phyloP scores from a whole-genome alignment of 805 yeast species.

The Phaffomyces opuntiae region DNA sequence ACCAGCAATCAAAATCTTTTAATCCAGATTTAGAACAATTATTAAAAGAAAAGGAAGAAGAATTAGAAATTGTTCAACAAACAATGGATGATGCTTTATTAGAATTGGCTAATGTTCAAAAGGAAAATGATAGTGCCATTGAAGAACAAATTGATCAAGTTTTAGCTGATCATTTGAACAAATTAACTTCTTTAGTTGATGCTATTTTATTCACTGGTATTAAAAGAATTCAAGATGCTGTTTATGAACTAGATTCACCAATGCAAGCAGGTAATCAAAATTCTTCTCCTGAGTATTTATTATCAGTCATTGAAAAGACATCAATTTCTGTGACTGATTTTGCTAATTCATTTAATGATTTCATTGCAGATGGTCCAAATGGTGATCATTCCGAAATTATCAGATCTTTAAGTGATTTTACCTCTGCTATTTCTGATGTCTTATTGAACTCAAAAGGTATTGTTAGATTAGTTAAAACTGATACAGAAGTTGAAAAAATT shows the following conservation, averaged over 20 bases:
- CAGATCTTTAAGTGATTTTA: constrained; percentile 53
- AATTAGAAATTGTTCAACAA: constrained; percentile 71
- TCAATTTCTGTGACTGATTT: constrained; percentile 71
- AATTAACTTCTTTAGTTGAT: constrained; percentile 54
- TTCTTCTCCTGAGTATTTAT: constrained; percentile 61
- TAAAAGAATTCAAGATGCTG: constrained; percentile 64
- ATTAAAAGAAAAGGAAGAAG: constrained; percentile 66
- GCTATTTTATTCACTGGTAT: constrained; percentile 64
- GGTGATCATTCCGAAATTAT: constrained; percentile 58
- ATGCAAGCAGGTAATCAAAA: constrained; percentile 78
- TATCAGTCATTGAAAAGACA: constrained; percentile 64
- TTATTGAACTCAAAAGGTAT: constrained; percentile 67
- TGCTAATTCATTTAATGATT: constrained; percentile 68
- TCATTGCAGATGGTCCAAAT: constrained; percentile 67
- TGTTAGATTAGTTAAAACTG: constrained; percentile 43
- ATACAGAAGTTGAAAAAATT: constrained; percentile 45
- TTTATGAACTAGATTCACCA: constrained; percentile 66
- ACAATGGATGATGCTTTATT: constrained; percentile 66
- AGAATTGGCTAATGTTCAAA: constrained; percentile 46
- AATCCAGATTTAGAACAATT: constrained; percentile 33
- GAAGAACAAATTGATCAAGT: constrained; percentile 55
- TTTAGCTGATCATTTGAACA: constrained; percentile 38
- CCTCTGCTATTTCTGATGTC: constrained; percentile 55
- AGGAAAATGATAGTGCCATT: constrained; percentile 42
- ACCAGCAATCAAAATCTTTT: constrained; percentile 17